Evolutionary conservation across 768 basidiomycete species (phyloP), one percentile per base, ranked within the genome.

Genomic region (Mycena olivaceomarginata): DNA sequence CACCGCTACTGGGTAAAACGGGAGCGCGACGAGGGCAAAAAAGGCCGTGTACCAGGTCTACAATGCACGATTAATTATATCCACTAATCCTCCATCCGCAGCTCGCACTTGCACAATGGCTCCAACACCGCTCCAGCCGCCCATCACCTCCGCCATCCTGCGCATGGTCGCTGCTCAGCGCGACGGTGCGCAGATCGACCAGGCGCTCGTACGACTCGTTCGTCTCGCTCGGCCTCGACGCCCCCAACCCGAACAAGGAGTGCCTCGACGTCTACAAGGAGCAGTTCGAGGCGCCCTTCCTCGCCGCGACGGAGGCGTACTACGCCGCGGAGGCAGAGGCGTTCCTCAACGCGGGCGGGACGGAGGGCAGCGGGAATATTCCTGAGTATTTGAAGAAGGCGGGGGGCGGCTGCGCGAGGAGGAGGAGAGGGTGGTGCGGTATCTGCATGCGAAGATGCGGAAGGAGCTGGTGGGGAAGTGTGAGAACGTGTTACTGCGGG

Each of bases 71-170:
- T 31, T 11, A 45, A 8, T 15, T 45, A 0, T 11, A 45, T 11
- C 15, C 10, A 45, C 15, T 45, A 15, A 10, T 45, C 11, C 15
- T 15, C 43, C 43, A 45, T 45, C 15, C 70, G 43, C 74, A 94
- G 97, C 94, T 99, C 77, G 96, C 98, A 0, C 93, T 99, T 56
- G 96, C 98, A 0, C 96, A 98, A 87, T 99, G 98, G 98, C 97
- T 94, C 82, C 88, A 90, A 71, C 94, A 97, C 85, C 94, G 67
- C 91, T 98, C 16, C 97, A 98, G 86, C 89, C 89, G 93, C 77
- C 89, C 90, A 75, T 97, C 96, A 86, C 90, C 98, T 16, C 92
- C 75, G 97, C 98, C 9, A 90, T 99, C 57, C 90, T 99, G 53
- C 92, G 94, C 67, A 90, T 99, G 67, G 96, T 99, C 80, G 97